Evolutionary conservation across 306 rosid species (phyloP), one percentile per base, ranked within the genome.

Genomic region (Vachellia pachyceras): DNA sequence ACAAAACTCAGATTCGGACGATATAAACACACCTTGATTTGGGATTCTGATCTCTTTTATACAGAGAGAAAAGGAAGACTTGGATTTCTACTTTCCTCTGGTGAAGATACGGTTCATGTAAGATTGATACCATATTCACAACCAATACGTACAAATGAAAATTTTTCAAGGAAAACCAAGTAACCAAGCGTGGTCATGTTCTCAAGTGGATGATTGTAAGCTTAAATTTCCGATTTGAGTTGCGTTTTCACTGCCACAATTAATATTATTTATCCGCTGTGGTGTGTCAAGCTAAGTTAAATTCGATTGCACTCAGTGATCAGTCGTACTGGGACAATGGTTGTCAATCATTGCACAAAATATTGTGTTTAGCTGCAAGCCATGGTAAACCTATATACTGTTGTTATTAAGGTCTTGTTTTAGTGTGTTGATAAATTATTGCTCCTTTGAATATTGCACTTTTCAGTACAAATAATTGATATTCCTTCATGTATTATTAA

Each of bases 391-490:
- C 52, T 20, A 69, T 6, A 6, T 11, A 22, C 23, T 42, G 73
- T 20, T 41, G 73, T 42, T 69, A 6, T 20, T 69, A 23, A 0
- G 73, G 74, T 69, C 74, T 42, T 69, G 36, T 22, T 11, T 3
- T 69, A 69, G 74, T 69, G 74, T 37, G n/a, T 22, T 1, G 5
- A 69, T 44, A 6, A 22, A 69, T 69, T 42, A 69, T 69, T 42
- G 29, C 37, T n/a, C 49, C n/a, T 22, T 69, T 41, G 73, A 69
- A 69, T 69, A 41, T 69, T 69, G 17, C 36, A 20, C 73, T 41
- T 10, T 41, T 10, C 17, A 10, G 10, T 41, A 42, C 52, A 20
- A 42, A 3, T 63, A 11, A 22, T 20, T 11, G 18, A 12, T 40
- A 40, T 40, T 40, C n/a, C n/a, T n/a, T n/a, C n/a, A n/a, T n/a